A percentile compares a stretch with the other conserved stretches of the same genome.
phyloP scores from a whole-genome alignment of 1,139 yeast species.

The Suhomyces bolitotheri region DNA sequence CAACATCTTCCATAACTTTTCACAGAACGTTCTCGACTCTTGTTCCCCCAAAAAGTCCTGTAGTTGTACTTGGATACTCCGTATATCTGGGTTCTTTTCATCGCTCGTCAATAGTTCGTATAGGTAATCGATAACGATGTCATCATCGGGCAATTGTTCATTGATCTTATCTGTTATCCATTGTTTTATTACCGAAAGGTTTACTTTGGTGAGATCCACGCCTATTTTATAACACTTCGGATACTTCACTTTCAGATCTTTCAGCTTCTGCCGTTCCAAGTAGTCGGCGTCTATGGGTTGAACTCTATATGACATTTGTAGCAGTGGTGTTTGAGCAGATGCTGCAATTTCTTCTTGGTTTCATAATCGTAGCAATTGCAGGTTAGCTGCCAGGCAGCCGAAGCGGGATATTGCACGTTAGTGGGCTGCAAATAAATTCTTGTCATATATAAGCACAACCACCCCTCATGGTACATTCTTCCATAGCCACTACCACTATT shows the following conservation, averaged over 20 bases:
- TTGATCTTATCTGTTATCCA: conserved; percentile 38
- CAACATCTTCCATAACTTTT: conserved; percentile 41
- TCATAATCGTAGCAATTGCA: not conserved
- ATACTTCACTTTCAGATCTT: conserved; percentile 14
- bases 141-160: conserved; percentile 47
- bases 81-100: conserved; percentile 32
- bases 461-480: no score
- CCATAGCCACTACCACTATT: no score
- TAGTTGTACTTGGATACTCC: conserved; percentile 38
- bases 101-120: conserved; percentile 32
- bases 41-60: conserved; percentile 41
- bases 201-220: conserved; percentile 38
- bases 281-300: conserved; percentile 20
- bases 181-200: conserved; percentile 30
- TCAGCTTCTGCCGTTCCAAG: conserved; percentile 6
- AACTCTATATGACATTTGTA: conserved; percentile 21
- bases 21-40: conserved; percentile 36
- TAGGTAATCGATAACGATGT: conserved; percentile 44
- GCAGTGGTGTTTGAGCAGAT: not conserved
- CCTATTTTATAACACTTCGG: conserved; percentile 20
- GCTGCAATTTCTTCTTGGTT: conserved; percentile 2
- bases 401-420: conserved; percentile 2
- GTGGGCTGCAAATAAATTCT: conserved; percentile 9
- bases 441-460: no score
- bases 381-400: not conserved